Base-by-base conservation (phyloP, 192 early-diverging fungal species). In the Podila horticola region DNA sequence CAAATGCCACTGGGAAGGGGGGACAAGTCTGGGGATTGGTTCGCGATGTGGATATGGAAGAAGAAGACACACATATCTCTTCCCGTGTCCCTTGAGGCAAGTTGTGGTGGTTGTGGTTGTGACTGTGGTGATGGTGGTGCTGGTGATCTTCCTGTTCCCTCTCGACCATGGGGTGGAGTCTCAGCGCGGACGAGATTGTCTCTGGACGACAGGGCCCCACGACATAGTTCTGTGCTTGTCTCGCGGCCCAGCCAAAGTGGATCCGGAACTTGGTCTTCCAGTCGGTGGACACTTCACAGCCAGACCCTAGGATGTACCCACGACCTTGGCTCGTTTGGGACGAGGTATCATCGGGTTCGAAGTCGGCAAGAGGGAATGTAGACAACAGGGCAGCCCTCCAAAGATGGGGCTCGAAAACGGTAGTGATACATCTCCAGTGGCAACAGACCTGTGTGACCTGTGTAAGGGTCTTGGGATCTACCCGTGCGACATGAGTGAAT, bases 231-330 rank as follows among this genome's bases (percentile, higher is more conserved):
- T 48, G 55, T 8, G 51, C 74, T 0, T 49, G 38, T 24, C 52
- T 38, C 15, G 0, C 17, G 5, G n/a, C 6, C 75, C 75, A 79
- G 7, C 50, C 69, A 13, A 1, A 24, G 28, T 71, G 58, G 31
- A 79, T 57, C 5, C 58, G 10, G 57, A 67, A 71, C 19, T 36
- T 48, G 10, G 57, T 38, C 22, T 41, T 62, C 75, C 75, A 79
- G 45, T 71, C 45, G 7, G 10, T 13, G 4, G 22, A 19, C 1
- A 19, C 17, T 22, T 55, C 30, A 52, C 17, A 28, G 22, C 45
- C 64, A 49, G 66, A 12, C 10, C 34, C 45, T 3, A 19, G 58
- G 0, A 20, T 38, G 17, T 41, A 22, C 4, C 26, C 33, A 31
- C 6, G 9, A 4, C 13, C 30, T 2, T 38, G 33, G 7, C 9